phyloP scores from a whole-genome alignment of 140 eudicot genomes.

The Bidens hawaiensis region DNA sequence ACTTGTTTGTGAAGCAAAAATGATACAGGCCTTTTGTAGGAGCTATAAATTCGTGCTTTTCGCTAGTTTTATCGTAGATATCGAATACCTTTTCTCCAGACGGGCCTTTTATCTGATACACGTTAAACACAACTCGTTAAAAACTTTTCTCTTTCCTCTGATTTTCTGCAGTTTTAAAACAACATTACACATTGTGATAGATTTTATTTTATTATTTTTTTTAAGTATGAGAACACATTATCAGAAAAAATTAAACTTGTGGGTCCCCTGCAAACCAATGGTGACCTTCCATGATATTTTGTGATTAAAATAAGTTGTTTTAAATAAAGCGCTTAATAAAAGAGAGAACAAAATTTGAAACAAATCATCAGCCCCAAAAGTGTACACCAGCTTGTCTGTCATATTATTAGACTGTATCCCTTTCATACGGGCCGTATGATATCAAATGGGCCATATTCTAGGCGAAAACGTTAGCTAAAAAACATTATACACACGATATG shows the following conservation, averaged over 20 bases:
- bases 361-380: too few species aligned
- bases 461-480: too few species aligned
- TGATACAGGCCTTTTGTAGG: conserved; percentile 56
- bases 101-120: conserved; percentile 77
- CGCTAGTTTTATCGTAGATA: conserved; percentile 56
- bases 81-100: conserved; percentile 60
- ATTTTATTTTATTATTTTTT: not conserved
- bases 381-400: too few species aligned
- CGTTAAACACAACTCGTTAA: conserved; percentile 1
- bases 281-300: too few species aligned
- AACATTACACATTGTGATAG: not conserved
- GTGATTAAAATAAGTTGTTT: not conserved
- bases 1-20: conserved; percentile 81
- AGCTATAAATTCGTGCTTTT: conserved; percentile 76
- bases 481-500: too few species aligned
- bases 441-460: too few species aligned
- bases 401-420: too few species aligned
- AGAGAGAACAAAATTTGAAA: not conserved
- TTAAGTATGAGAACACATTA: not conserved
- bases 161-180: not conserved
- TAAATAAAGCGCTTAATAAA: not conserved
- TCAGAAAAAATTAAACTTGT: too few species aligned
- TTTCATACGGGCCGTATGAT: too few species aligned
- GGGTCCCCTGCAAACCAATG: too few species aligned
- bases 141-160: not conserved